Evolutionary conservation across 306 rosid species (phyloP), one percentile per base, ranked within the genome.

Genomic region (Albizia julibrissin): DNA sequence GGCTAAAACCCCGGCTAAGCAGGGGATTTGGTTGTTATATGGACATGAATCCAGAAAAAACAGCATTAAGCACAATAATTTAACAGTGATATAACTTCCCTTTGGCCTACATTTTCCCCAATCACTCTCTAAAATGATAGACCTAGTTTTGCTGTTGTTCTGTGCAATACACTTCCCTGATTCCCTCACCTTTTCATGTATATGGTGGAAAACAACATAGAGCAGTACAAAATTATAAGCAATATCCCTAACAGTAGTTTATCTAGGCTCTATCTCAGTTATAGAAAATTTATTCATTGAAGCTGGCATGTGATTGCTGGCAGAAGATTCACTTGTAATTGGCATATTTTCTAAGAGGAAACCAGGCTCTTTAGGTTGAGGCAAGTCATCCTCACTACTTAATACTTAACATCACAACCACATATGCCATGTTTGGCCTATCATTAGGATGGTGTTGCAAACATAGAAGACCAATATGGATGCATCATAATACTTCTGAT

Each of bases 401-500:
- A 86, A 46, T 86, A 10, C 80, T 80, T 24, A 86, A 46, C 89
- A 88, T 86, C 70, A 85, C 59, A 56, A 88, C 88, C 19, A 83
- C 85, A 69, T 77, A 74, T 0, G 89, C 27, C 90, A 88, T 88
- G 79, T 77, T 76, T 49, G 89, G 89, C 73, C 94, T 59, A 19
- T 88, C 89, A 16, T 85, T 66, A 0, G 90, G 87, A 58, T 64
- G 84, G 12, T 81, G 87, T 49, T 89, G 93, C 42, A 88, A 27
- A 70, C 91, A 89, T 26, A 89, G 75, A 75, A 89, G 85, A 44
- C 91, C 88, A 0, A 87, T 78, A 27, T 88, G 89, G 24, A 86
- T 76, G 83, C 88, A 79, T 27, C 88, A 13, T 3, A 84, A 8
- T 42, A 72, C 87, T 61, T 87, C 75, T 10, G 39, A 8, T 29